Percentiles rank a stretch among this genome's conserved stretches.
Conservation (phyloP, 2,329 filamentous ascomycete genomes). For the Apiospora arundinis region DNA sequence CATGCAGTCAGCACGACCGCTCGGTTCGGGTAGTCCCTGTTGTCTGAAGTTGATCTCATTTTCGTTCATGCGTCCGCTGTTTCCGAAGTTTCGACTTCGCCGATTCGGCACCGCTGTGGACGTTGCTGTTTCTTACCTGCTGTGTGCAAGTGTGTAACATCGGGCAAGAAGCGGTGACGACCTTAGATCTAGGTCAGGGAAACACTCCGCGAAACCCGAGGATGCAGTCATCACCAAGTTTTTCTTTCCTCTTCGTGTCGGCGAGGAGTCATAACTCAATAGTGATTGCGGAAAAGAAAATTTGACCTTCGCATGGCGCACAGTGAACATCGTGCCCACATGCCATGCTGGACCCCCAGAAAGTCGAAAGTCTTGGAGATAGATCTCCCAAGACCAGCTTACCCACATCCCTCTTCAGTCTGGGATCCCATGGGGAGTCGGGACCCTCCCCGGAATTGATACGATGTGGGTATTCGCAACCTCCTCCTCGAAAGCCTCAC, state of each 20-base stretch:
- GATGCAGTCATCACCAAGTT: not conserved
- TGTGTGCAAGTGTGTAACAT: not conserved
- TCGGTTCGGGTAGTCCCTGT: not conserved
- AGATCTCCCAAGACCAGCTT: not conserved
- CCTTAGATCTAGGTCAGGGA: not conserved
- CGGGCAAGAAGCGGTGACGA: not conserved
- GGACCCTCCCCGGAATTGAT: not conserved
- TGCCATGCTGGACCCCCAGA: not conserved
- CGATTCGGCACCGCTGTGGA: not conserved
- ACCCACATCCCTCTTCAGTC: not conserved
- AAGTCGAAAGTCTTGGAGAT: not conserved
- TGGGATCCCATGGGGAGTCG: constrained; percentile 14
- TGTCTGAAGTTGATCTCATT: not conserved
- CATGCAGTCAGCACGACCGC: too few relatives aligned
- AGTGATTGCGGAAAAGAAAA: too few relatives aligned
- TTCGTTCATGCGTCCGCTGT: not conserved
- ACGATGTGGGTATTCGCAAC: not conserved
- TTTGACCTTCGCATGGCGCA: too few relatives aligned
- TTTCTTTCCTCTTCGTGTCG: not conserved
- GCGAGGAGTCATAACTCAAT: constrained; percentile 1
- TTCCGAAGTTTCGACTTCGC: not conserved
- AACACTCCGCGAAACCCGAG: not conserved
- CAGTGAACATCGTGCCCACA: not conserved
- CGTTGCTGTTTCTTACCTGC: not conserved
- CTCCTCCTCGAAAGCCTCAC: not conserved